Evolutionary conservation across 2,329 filamentous ascomycete species (phyloP).

Genomic region (Clonostachys byssicola): DNA sequence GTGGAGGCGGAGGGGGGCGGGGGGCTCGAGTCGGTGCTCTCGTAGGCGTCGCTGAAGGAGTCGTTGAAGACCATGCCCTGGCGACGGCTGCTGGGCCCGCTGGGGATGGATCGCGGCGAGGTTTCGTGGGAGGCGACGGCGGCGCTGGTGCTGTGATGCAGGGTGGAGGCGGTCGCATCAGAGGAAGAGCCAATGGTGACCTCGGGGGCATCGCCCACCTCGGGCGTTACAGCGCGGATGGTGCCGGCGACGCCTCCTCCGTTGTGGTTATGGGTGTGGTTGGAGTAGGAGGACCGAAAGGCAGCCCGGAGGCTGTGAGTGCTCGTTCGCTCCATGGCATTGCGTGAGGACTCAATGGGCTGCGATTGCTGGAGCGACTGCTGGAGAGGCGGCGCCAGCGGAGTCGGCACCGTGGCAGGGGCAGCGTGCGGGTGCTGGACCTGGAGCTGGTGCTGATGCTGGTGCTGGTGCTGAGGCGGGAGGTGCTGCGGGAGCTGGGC

Average conservation of each 20-base stretch:
- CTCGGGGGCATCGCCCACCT: conserved; percentile 32
- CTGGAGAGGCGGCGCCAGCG: conserved; percentile 1
- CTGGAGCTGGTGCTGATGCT: not conserved
- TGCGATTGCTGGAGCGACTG: not conserved
- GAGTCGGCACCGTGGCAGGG: not conserved
- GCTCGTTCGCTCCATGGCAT: conserved; percentile 27
- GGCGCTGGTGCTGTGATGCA: conserved; percentile 4
- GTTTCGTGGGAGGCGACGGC: conserved; percentile 18
- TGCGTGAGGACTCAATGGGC: conserved; percentile 17
- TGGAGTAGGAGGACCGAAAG: conserved; percentile 19
- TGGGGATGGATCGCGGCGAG: conserved; percentile 22
- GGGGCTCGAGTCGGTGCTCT: conserved; percentile 36
- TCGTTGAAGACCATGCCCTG: conserved; percentile 61
- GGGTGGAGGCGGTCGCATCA: conserved; percentile 12
- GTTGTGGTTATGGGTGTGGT: conserved; percentile 15
- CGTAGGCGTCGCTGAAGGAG: conserved; percentile 43
- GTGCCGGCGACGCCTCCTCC: conserved; percentile 18
- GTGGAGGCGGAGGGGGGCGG: conserved; percentile 7
- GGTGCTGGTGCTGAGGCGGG: not conserved
- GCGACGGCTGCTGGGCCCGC: conserved; percentile 36
- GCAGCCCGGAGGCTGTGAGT: conserved; percentile 25
- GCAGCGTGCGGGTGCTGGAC: not conserved
- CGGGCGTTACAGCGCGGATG: conserved; percentile 65
- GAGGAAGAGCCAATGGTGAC: conserved; percentile 6
- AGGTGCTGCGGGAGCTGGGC: too few species aligned